Base-by-base conservation (phyloP, 2,329 filamentous ascomycete genomes). In the Talaromyces sp. region DNA sequence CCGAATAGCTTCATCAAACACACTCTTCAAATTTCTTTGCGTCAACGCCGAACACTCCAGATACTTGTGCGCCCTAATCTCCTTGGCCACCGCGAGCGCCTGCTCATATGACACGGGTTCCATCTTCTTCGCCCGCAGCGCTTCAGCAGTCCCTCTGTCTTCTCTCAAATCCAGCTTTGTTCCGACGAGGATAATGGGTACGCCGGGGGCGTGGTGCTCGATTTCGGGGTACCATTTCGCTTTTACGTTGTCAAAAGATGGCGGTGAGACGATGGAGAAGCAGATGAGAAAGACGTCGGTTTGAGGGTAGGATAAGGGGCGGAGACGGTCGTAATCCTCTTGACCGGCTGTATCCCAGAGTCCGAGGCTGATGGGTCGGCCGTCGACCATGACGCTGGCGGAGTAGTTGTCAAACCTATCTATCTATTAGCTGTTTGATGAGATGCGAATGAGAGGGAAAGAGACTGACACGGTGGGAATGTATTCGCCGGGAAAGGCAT, bases 191-290 rank as follows among this genome's bases (percentile, higher is more conserved):
- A 98, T 96, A 77, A 98, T 96, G 64, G 93, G 93, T 61, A 97
- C 93, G 75, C 90, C 91, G 39, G 93, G 95, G 25, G 93, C 93
- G 77, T 98, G 93, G 73, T 98, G 93, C 72, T 96, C 92, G 74
- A 98, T 98, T 78, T 99, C 93, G 63, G 95, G 93, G 79, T 89
- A 93, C 93, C 93, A 98, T 92, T 98, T 99, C 65, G 93, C 93
- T 81, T 92, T 95, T 76, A 99, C 93, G 86, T 99, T 99, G 80
- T 98, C 95, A 74, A 97, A 98, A 35, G 93, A 97, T 23, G 95
- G 92, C 56, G 93, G 93, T 86, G 91, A 96, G 79, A 97, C 93
- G 74, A 98, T 96, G 68, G 93, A 97, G 81, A 98, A 98, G 81
- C 93, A 98, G 76, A 98, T 97, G 69, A 98, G 83, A 80, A 98